Evolutionary conservation across 495 filamentous ascomycete genomes (phyloP).

Genomic region (Friedmanniomyces simplex): DNA sequence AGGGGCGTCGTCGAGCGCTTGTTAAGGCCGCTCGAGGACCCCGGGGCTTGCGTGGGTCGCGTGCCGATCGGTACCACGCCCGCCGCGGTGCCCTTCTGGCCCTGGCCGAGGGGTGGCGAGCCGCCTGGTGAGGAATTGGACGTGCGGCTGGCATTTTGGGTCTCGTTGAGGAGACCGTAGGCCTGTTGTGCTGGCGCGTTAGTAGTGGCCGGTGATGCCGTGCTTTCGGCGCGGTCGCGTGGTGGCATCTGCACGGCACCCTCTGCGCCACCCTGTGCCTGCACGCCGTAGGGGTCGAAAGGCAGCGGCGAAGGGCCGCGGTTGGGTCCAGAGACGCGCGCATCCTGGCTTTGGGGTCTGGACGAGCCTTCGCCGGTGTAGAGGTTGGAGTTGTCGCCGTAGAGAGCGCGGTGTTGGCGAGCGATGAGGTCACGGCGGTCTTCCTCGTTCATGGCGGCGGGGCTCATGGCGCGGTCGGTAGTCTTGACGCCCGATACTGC

Average conservation of each 20-base stretch:
- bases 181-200: slow-evolving; percentile 52
- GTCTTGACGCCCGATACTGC: slow-evolving; percentile 70
- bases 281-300: slow-evolving; percentile 52
- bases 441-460: slow-evolving; percentile 84
- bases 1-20: slow-evolving; percentile 86
- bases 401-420: slow-evolving; percentile 85
- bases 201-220: slow-evolving; percentile 67
- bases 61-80: slow-evolving; percentile 90
- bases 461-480: slow-evolving; percentile 81
- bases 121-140: slow-evolving; percentile 83
- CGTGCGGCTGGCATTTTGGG: slow-evolving; percentile 71
- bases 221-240: slow-evolving; percentile 66
- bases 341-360: slow-evolving; percentile 48
- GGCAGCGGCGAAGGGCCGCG: slow-evolving; percentile 55
- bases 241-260: slow-evolving; percentile 33
- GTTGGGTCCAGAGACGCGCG: slow-evolving; percentile 34
- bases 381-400: slow-evolving; percentile 59
- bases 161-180: slow-evolving; percentile 57
- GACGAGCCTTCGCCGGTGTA: slow-evolving; percentile 52
- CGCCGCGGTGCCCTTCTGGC: slow-evolving; percentile 37
- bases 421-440: slow-evolving; percentile 92
- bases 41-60: slow-evolving; percentile 51
- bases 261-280: slow-evolving; percentile 32
- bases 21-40: slow-evolving; percentile 59
- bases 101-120: slow-evolving; percentile 63